Percentiles rank a stretch among this genome's conserved stretches.
Conservation (phyloP, 805 yeast genomes). For the Metschnikowia lachancei region DNA sequence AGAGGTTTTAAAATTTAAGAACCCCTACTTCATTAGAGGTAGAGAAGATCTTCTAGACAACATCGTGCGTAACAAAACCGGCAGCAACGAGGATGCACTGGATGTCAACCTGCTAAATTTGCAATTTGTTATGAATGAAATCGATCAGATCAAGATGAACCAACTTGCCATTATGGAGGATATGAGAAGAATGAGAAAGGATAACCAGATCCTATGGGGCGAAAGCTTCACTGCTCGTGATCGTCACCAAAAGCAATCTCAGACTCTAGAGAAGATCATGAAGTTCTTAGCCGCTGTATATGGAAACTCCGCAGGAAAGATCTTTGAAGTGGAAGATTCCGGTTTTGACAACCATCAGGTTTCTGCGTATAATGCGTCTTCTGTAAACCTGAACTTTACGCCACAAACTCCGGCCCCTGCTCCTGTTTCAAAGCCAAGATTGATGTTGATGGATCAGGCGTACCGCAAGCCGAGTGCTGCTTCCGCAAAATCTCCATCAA, state of each 20-base stretch:
- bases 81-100: slow-evolving; percentile 22
- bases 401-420: slow-evolving; percentile 2
- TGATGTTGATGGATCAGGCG: slow-evolving; percentile 43
- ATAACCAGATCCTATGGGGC: slow-evolving; percentile 88
- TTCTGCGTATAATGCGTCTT: slow-evolving; percentile 20
- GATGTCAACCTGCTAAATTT: slow-evolving; percentile 41
- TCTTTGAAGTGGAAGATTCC: slow-evolving; percentile 33
- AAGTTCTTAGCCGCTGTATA: slow-evolving; percentile 83
- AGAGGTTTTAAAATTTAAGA: slow-evolving; percentile 86
- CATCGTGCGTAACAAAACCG: slow-evolving; percentile 71
- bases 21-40: slow-evolving; percentile 72
- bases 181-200: slow-evolving; percentile 74
- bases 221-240: slow-evolving; percentile 83
- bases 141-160: slow-evolving; percentile 71
- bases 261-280: slow-evolving; percentile 81
- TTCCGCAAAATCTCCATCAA: slow-evolving; percentile 11
- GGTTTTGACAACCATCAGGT: slow-evolving; percentile 23
- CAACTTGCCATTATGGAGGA: slow-evolving; percentile 84
- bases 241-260: slow-evolving; percentile 79
- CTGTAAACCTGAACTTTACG: slow-evolving; percentile 4
- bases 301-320: slow-evolving; percentile 57
- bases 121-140: slow-evolving; percentile 58
- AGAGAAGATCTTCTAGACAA: slow-evolving; percentile 82
- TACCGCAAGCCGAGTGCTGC: slow-evolving; percentile 17
- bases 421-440: slow-evolving; percentile 28